Percentiles rank a stretch among this genome's conserved stretches.
Evolutionary conservation across 139 green algal genomes (phyloP).

Genomic region (Chlamydomonas incerta): DNA sequence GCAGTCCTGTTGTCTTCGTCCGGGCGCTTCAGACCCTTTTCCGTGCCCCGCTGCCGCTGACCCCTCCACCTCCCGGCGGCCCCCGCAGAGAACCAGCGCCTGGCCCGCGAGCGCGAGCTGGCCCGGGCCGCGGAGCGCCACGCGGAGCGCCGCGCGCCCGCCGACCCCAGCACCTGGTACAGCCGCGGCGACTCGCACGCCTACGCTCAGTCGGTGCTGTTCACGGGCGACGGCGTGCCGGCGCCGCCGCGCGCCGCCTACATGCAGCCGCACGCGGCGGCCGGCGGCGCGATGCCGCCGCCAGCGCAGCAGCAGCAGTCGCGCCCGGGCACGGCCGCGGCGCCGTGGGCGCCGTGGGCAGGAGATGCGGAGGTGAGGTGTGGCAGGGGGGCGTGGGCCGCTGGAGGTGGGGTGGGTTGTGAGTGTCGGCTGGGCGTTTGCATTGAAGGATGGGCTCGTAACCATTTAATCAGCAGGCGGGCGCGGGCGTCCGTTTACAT

Average conservation of each 20-base stretch:
- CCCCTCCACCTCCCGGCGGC: neutral
- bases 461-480: too few species aligned
- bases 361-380: neutral
- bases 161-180: slow-evolving; percentile 32
- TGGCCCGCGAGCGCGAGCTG: slow-evolving; percentile 9
- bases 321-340: neutral
- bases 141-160: neutral
- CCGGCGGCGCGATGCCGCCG: too few species aligned
- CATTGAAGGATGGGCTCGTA: too few species aligned
- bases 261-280: too few species aligned
- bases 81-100: slow-evolving; percentile 27
- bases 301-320: neutral
- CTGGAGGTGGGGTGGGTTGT: neutral
- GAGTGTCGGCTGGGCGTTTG: too few species aligned
- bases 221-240: neutral
- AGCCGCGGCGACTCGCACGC: slow-evolving; percentile 25
- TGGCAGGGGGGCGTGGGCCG: neutral
- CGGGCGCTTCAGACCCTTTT: too few species aligned
- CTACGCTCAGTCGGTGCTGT: neutral
- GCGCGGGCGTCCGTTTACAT: too few species aligned
- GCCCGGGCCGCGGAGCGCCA: neutral
- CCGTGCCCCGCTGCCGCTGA: too few species aligned
- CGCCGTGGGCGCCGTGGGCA: neutral
- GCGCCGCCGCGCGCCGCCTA: neutral
- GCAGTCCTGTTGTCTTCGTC: too few species aligned